Evolutionary conservation across 208 protist genomes (phyloP).

Genomic region (Leishmania tarentolae): DNA sequence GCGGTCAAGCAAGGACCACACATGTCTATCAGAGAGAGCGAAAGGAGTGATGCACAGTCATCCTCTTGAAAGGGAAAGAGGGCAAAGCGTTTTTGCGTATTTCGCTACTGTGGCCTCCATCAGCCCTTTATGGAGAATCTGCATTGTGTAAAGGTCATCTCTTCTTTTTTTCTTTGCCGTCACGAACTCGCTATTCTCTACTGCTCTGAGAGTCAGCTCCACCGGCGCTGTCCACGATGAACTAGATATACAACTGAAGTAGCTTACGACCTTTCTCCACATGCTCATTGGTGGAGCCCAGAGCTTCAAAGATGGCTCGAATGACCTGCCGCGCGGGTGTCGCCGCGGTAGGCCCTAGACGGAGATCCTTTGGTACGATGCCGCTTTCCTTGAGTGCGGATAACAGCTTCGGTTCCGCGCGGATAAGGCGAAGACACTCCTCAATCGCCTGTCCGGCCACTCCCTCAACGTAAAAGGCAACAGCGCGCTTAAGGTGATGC

Average conservation of each 20-base stretch:
- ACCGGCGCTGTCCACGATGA: not conserved
- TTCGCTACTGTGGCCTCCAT: not conserved
- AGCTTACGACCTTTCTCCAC: conserved; percentile 66
- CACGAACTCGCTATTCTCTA: not conserved
- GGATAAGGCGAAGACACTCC: conserved; percentile 76
- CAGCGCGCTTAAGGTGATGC: conserved; percentile 69
- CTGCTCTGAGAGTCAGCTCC: not conserved
- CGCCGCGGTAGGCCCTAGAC: conserved; percentile 43
- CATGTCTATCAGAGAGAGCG: not conserved
- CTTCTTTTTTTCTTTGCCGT: not conserved
- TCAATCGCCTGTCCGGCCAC: conserved; percentile 63
- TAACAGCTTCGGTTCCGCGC: conserved; percentile 76
- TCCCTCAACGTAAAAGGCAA: conserved; percentile 79
- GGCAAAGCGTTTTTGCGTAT: not conserved
- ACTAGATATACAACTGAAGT: conserved; percentile 70
- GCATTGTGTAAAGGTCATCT: not conserved
- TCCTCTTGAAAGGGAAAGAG: too few species aligned
- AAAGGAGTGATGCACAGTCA: not conserved
- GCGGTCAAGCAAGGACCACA: too few species aligned
- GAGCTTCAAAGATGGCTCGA: conserved; percentile 69
- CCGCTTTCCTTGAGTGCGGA: conserved; percentile 66
- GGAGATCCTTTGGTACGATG: conserved; percentile 52
- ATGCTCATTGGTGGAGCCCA: conserved; percentile 69
- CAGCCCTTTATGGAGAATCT: not conserved
- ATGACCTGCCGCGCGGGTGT: conserved; percentile 78